A percentile compares a stretch with the other conserved stretches of the same genome.
These are phyloP conservation scores for Cystobasidium slooffiae DNA, from an alignment of 1,284 basidiomycete genomes.

Conservation along the genomic window DNA sequence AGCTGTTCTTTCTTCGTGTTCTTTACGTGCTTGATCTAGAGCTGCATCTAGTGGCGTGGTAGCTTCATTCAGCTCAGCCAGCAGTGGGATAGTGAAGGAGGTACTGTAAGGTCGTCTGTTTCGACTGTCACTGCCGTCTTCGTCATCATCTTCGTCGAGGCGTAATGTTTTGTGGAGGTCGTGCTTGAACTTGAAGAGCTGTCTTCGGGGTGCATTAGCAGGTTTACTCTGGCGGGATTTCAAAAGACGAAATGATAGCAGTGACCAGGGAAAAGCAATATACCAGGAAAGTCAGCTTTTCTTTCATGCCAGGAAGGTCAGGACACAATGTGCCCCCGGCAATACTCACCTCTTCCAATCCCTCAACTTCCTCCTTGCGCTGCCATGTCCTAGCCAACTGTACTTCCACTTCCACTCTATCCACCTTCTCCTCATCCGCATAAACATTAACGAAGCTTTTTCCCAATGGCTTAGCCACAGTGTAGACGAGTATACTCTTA, in stretches of 20 bases:
- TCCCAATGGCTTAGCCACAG: slow-evolving; percentile 7
- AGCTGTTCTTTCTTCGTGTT: slow-evolving; percentile 1
- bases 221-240: slow-evolving; percentile 2
- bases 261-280: background rate
- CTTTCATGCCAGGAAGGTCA: background rate
- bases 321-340: background rate
- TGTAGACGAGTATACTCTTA: slow-evolving; percentile 14
- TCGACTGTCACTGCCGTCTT: background rate
- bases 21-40: slow-evolving; percentile 2
- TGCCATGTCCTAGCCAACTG: slow-evolving; percentile 3
- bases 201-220: slow-evolving; percentile 7
- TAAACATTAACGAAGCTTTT: slow-evolving; percentile 18
- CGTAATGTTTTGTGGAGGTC: background rate
- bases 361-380: background rate
- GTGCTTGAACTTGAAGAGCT: slow-evolving; percentile 20
- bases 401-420: background rate
- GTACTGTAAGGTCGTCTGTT: background rate
- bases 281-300: background rate
- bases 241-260: background rate
- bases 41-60: background rate
- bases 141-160: background rate
- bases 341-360: slow-evolving; percentile 1
- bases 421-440: slow-evolving; percentile 2
- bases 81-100: background rate
- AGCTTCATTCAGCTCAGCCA: background rate